Evolutionary conservation across 1,284 basidiomycete genomes (phyloP), one percentile per base, ranked within the genome.

Genomic region (Heterobasidion annosum): DNA sequence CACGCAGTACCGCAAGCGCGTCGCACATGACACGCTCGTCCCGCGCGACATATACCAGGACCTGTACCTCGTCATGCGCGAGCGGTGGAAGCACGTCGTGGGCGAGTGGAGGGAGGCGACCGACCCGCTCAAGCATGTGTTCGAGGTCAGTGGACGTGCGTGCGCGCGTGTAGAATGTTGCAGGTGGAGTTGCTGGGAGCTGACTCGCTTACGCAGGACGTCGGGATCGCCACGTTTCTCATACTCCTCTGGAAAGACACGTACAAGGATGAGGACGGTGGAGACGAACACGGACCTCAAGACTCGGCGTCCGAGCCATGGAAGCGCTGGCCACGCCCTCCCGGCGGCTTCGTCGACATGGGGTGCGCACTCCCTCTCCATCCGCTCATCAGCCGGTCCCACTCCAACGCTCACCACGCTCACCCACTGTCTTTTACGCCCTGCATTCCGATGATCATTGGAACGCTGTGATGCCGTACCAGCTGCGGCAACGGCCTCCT

Each of bases 191-290:
- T 6, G 10, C 19, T 25, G 32, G 18, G 10, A 3, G 42, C 43
- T 25, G 35, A 43, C 45, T 25, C n/a, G 40, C 16, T 43, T 44
- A 45, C n/a, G 51, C 50, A 86, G 83, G 93, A 97, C 67, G 87
- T 96, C 48, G 91, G 90, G 0, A 93, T 96, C 49, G 94, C 93
- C 2, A 93, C 93, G 0, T 98, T 89, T 68, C 73, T 98, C 46
- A 93, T 98, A 69, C 75, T 95, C 0, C 72, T 98, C 2, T 98
- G 95, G 95, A 88, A 85, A 61, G 74, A 81, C 49, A 84, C 82
- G 43, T 94, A 78, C 59, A 25, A 5, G 6, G 46, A 58, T 54
- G 3, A 25, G 25, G 4, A 25, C 1, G 5, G 34, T 49, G 16
- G 52, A 45, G 35, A 42, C 60, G 4, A 37, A 46, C 16, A 8